These are phyloP conservation scores for Tetrahymena thermophila DNA, from an alignment of 73 alveolate genomes.

Conservation along the genomic window DNA sequence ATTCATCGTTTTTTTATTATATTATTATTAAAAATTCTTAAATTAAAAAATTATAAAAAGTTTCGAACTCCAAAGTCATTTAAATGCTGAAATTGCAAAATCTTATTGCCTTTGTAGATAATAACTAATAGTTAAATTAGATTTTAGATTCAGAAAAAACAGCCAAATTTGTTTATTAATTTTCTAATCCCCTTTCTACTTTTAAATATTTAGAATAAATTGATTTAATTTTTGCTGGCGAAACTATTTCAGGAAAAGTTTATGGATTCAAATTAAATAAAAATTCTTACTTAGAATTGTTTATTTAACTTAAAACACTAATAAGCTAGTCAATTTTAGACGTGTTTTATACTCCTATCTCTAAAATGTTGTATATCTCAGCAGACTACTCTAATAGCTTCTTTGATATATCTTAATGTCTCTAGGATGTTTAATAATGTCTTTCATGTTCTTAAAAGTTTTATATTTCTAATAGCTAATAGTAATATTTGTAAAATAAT, in stretches of 20 bases:
- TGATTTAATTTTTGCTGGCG: background rate
- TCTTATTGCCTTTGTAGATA: no score
- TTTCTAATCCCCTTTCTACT: background rate
- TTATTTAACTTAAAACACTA: background rate
- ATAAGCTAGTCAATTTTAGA: background rate
- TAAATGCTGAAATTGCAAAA: no score
- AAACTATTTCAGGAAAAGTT: background rate
- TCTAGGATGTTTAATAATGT: background rate
- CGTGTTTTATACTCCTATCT: background rate
- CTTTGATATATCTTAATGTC: background rate
- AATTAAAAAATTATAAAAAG: no score
- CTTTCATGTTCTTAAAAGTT: background rate
- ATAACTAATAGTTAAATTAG: no score
- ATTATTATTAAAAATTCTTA: no score
- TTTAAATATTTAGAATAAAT: background rate
- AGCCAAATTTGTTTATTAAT: no score
- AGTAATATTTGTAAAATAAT: no score
- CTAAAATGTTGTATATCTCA: background rate
- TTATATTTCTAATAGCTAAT: no score
- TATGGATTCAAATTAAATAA: background rate
- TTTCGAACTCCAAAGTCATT: no score
- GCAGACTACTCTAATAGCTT: background rate
- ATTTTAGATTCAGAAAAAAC: no score
- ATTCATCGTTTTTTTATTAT: no score
- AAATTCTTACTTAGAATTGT: no score